These are phyloP conservation scores for Bauhinia variegata DNA, from an alignment of 306 rosid genomes.

Conservation along the genomic window DNA sequence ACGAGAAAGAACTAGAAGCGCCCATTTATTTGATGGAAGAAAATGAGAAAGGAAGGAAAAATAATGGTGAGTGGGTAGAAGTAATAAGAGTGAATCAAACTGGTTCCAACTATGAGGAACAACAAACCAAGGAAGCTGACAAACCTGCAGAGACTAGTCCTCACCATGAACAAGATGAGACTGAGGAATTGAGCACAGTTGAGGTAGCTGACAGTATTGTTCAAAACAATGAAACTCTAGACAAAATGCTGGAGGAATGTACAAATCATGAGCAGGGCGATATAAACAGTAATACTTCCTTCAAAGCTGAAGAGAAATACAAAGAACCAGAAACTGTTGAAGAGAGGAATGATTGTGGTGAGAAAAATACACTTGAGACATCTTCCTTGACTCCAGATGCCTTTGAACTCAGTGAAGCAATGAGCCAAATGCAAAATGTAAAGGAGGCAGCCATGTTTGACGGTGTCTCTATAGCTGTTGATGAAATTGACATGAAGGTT, in stretches of 20 bases:
- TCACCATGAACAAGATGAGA: constrained; percentile 45
- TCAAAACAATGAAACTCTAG: constrained; percentile 41
- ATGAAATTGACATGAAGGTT: constrained; percentile 40
- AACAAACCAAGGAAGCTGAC: constrained; percentile 40
- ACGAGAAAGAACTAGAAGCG: constrained; percentile 47
- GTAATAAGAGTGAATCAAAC: constrained; percentile 36
- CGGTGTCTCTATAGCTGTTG: constrained; percentile 30
- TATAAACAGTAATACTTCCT: too few relatives aligned
- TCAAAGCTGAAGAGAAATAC: too few relatives aligned
- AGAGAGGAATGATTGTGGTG: constrained; percentile 39
- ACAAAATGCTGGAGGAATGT: constrained; percentile 37
- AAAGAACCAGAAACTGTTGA: constrained; percentile 36
- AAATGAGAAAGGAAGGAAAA: constrained; percentile 38
- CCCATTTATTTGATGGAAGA: constrained; percentile 44
- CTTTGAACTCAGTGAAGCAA: constrained; percentile 39
- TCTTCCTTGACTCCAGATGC: constrained; percentile 41
- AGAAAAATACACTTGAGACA: constrained; percentile 44
- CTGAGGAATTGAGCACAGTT: constrained; percentile 39
- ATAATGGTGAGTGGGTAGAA: constrained; percentile 37
- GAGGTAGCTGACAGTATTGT: constrained; percentile 35
- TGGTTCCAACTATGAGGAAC: constrained; percentile 44
- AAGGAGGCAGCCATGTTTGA: constrained; percentile 31
- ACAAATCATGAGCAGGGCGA: constrained; percentile 33
- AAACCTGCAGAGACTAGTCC: constrained; percentile 37
- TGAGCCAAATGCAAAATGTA: constrained; percentile 42